phyloP scores from a whole-genome alignment of 2,329 filamentous ascomycete species.

The Epichloe sp. region DNA sequence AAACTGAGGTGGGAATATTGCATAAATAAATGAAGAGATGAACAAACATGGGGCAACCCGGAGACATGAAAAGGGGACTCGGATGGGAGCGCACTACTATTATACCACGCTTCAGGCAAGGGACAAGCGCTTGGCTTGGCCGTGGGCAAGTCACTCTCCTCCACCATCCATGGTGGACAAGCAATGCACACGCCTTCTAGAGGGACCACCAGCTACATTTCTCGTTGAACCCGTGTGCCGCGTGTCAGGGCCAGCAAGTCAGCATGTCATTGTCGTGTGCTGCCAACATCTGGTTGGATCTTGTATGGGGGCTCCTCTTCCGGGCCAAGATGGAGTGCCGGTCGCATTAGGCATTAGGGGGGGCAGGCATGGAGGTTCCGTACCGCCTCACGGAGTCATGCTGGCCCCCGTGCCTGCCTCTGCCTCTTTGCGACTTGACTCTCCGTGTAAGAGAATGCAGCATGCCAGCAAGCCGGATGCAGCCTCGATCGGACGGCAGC shows the following conservation, averaged over 20 bases:
- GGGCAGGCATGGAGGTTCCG: neutral
- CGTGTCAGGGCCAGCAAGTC: conserved; percentile 1
- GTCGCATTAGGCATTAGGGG: neutral
- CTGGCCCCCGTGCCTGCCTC: conserved; percentile 1
- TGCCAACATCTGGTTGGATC: neutral
- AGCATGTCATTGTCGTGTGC: neutral
- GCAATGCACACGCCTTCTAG: neutral
- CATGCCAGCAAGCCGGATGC: neutral
- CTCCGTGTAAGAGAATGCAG: neutral
- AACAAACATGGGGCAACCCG: neutral
- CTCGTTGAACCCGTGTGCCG: neutral
- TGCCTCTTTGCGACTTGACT: neutral
- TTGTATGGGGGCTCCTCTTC: neutral
- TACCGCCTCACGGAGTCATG: conserved; percentile 2
- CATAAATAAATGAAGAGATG: neutral
- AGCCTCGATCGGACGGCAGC: conserved; percentile 3
- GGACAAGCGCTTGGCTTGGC: neutral
- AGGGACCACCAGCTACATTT: neutral
- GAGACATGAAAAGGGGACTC: neutral
- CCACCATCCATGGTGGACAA: neutral
- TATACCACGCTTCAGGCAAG: conserved; percentile 1
- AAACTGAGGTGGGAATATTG: neutral
- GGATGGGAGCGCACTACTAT: neutral
- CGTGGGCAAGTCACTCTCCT: neutral
- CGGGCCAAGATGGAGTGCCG: neutral